Base-by-base conservation (phyloP, 164 flowering plant genomes). In the Vitis amurensis region DNA sequence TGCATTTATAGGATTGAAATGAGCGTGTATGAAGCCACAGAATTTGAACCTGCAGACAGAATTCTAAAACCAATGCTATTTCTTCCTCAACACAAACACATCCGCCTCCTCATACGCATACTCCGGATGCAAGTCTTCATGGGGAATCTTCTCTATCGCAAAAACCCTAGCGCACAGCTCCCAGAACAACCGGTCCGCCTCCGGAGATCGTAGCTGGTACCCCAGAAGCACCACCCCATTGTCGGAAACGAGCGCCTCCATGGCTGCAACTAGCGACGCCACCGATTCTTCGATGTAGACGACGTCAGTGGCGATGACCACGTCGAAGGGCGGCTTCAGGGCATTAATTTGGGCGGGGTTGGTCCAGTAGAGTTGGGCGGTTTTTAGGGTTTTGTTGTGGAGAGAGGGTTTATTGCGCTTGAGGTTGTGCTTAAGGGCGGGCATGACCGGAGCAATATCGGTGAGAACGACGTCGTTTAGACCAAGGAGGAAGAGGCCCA, bases 401-500 rank as follows among this genome's bases (percentile, higher is more conserved):
- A 70, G 74, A 31, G 44, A 31, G 4, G 82, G 87, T 70, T 84
- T 89, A 83, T 95, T 95, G 66, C 86, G 80, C 75, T 91, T 93
- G 74, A 95, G 88, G 72, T 91, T 95, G 75, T 84, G 93, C 56
- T 87, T 88, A 59, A 93, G 85, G 0, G 98, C 98, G 4, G 97
- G 94, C 93, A 93, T 89, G 53, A 95, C 97, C 1, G 97, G 86
- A 63, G 87, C 73, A 55, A 93, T 90, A 79, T 95, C 98, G 16
- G 98, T 95, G 52, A 93, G 83, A 50, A 88, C 67, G 72, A 91
- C 56, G 77, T 91, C 83, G 68, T 72, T 73, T 37, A 95, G 86
- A 64, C 99, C 99, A 4, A 95, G 87, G 60, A 90, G 83, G 76
- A 78, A 76, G 62, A 95, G 83, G 3, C 94, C 98, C 96, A 95